Conservation (phyloP, 495 filamentous ascomycete genomes). For the Aspergillus conjunctus region DNA sequence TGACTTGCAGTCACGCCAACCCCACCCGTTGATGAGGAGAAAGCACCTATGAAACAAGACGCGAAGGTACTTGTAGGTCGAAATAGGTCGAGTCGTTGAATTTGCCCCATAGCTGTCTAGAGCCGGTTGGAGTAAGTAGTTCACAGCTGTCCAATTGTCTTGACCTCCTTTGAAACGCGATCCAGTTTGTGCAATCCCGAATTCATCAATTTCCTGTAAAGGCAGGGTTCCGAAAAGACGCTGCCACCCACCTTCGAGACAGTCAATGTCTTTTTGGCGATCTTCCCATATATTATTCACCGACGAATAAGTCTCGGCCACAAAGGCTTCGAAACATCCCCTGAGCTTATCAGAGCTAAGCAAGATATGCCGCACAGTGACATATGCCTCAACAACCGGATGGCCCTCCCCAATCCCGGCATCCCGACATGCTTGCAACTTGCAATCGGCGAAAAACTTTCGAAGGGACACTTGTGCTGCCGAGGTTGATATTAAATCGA, state of each 20-base stretch:
- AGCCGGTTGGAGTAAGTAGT: conserved; percentile 63
- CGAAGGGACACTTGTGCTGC: conserved; percentile 54
- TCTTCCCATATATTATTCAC: conserved; percentile 5
- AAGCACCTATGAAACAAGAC: conserved; percentile 75
- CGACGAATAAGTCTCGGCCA: conserved; percentile 48
- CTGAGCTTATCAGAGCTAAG: conserved; percentile 38
- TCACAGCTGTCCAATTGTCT: conserved; percentile 76
- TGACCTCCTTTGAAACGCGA: conserved; percentile 52
- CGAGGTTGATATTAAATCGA: conserved; percentile 42
- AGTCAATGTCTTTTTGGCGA: conserved; percentile 48
- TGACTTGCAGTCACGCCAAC: conserved; percentile 77
- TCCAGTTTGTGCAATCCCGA: conserved; percentile 62
- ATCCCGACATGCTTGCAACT: conserved; percentile 56
- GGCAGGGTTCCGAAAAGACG: conserved; percentile 75
- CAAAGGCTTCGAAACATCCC: conserved; percentile 47
- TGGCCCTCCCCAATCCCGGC: conserved; percentile 65
- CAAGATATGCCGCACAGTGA: conserved; percentile 64
- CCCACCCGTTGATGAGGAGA: conserved; percentile 77
- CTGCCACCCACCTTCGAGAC: conserved; percentile 73
- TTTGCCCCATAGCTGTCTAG: conserved; percentile 66
- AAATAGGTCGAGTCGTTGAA: conserved; percentile 53
- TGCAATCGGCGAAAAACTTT: conserved; percentile 64
- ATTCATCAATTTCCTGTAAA: conserved; percentile 70
- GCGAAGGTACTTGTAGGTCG: conserved; percentile 81
- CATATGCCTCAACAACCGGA: conserved; percentile 62